These are phyloP conservation scores for Triglochin maritima DNA, from an alignment of 106 monocot genomes.

Conservation along the genomic window DNA sequence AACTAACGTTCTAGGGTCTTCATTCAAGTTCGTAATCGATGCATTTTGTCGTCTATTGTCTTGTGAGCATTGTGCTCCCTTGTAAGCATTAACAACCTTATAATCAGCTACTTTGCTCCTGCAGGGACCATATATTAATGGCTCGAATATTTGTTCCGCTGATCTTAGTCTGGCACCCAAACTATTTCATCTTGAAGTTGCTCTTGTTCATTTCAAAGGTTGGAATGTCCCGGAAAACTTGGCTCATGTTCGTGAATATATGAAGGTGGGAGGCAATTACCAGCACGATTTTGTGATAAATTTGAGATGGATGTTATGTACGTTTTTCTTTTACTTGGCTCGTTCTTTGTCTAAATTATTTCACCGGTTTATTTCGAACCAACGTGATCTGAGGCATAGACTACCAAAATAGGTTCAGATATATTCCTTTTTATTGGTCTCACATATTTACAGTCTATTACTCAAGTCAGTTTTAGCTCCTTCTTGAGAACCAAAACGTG, in stretches of 20 bases:
- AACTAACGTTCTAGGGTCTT: background rate
- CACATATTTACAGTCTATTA: no score
- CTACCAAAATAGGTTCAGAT: no score
- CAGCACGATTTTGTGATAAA: no score
- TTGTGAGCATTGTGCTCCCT: background rate
- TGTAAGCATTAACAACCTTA: background rate
- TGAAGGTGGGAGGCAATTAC: constrained; percentile 30
- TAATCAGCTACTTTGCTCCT: background rate
- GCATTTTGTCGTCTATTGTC: background rate
- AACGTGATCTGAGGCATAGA: no score
- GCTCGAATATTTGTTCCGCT: constrained; percentile 52
- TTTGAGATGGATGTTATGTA: no score
- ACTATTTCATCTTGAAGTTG: constrained; percentile 67
- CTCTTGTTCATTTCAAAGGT: constrained; percentile 81
- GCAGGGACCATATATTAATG: constrained; percentile 82
- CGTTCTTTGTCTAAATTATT: no score
- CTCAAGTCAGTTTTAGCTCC: no score
- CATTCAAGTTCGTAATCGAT: background rate
- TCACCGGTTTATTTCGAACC: no score
- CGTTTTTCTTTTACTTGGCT: no score
- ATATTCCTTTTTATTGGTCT: no score
- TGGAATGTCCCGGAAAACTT: constrained; percentile 81
- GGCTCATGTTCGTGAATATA: constrained; percentile 48
- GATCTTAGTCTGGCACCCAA: constrained; percentile 86
- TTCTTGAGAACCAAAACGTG: no score